Percentiles rank a stretch among this genome's conserved stretches.
Conservation (phyloP, 225 moss, liverwort and hornwort genomes). For the Polytrichum commune region DNA sequence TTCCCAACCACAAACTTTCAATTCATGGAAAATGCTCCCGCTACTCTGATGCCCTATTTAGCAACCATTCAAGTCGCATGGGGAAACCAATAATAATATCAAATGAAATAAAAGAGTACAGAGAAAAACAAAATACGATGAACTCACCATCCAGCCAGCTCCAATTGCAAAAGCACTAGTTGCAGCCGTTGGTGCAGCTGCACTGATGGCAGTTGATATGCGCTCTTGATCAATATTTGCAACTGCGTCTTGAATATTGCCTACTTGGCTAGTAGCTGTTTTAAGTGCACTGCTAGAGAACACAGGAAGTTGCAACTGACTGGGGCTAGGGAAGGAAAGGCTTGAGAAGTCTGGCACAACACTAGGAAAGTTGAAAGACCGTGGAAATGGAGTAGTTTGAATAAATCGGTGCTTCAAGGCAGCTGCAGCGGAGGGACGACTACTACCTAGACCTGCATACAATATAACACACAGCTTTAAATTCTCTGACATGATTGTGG, state of each 20-base stretch:
- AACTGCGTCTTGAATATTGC: constrained; percentile 20
- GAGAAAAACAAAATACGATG: no score
- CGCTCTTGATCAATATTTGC: constrained; percentile 25
- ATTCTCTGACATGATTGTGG: no score
- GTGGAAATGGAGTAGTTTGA: constrained; percentile 36
- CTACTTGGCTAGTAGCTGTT: constrained; percentile 18
- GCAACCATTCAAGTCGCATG: no score
- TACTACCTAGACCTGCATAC: constrained; percentile 64
- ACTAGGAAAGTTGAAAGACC: constrained; percentile 23
- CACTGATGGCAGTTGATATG: constrained; percentile 17
- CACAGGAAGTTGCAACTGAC: constrained; percentile 30
- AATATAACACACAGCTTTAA: constrained; percentile 1
- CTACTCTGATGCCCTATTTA: no score
- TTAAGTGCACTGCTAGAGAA: constrained; percentile 18
- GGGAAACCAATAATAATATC: no score
- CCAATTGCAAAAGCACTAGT: constrained; percentile 52
- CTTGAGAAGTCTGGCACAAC: constrained; percentile 33
- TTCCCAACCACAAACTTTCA: no score
- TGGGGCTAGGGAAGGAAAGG: constrained; percentile 31
- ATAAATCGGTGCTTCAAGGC: constrained; percentile 82
- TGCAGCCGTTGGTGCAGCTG: constrained; percentile 32
- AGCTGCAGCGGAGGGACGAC: constrained; percentile 86
- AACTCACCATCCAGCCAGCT: constrained; percentile 63
- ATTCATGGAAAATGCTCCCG: no score
- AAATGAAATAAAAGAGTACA: no score